A percentile compares a stretch with the other conserved stretches of the same genome.
Evolutionary conservation across 2,329 filamentous ascomycete species (phyloP).

Genomic region (Calonectria henricotiae): DNA sequence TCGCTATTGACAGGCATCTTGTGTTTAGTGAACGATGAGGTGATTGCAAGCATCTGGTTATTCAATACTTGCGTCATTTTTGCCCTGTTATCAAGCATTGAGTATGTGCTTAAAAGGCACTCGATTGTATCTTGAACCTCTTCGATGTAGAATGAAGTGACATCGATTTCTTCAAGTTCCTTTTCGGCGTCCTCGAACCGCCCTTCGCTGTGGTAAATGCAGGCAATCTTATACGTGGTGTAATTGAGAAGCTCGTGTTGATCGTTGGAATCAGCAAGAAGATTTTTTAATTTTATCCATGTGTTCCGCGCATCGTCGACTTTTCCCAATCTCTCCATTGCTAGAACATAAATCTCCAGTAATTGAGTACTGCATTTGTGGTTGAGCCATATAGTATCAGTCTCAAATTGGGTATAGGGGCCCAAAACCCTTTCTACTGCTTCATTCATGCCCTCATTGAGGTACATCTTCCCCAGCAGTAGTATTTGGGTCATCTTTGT

Average conservation of each 20-base stretch:
- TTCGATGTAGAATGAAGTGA: conserved; percentile 2
- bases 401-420: background rate
- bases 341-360: background rate
- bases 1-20: background rate
- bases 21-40: background rate
- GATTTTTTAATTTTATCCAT: background rate
- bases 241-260: background rate
- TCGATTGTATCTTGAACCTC: background rate
- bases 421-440: conserved; percentile 14
- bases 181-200: conserved; percentile 9
- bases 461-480: background rate
- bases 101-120: background rate
- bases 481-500: background rate
- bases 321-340: background rate
- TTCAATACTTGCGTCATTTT: background rate
- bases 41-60: background rate
- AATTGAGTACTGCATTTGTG: background rate
- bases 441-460: conserved; percentile 1
- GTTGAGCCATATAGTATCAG: background rate
- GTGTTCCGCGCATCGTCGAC: background rate
- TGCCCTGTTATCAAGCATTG: background rate
- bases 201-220: background rate
- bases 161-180: conserved; percentile 17
- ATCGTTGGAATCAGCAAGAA: background rate
- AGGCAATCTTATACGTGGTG: conserved; percentile 9